Percentiles rank a stretch among this genome's conserved stretches.
phyloP scores from a whole-genome alignment of 2,329 filamentous ascomycete genomes.

The Ramularia collo-cygni region DNA sequence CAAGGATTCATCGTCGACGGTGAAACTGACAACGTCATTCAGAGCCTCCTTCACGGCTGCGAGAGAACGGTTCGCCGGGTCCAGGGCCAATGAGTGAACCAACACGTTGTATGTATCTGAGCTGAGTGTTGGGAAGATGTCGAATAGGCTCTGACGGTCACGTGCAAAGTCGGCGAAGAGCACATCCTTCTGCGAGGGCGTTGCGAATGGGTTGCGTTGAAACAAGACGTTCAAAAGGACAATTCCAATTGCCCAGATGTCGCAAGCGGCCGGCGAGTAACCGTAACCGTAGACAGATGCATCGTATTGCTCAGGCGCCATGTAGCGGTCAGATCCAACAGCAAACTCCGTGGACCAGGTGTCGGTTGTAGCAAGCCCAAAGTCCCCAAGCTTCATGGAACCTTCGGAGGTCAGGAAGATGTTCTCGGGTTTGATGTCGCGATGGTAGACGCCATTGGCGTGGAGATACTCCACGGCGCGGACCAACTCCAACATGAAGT shows the following conservation, averaged over 20 bases:
- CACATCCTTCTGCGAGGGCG: slow-evolving; percentile 81
- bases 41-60: slow-evolving; percentile 71
- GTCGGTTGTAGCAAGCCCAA: slow-evolving; percentile 84
- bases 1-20: slow-evolving; percentile 80
- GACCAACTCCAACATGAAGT: slow-evolving; percentile 93
- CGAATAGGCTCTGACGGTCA: slow-evolving; percentile 92
- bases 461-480: slow-evolving; percentile 88
- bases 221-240: slow-evolving; percentile 95
- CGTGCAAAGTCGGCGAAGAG: slow-evolving; percentile 88
- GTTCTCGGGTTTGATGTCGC: slow-evolving; percentile 99
- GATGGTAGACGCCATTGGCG: slow-evolving; percentile 83
- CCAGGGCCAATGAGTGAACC: slow-evolving; percentile 80
- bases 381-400: slow-evolving; percentile 92
- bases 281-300: slow-evolving; percentile 63
- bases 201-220: slow-evolving; percentile 91
- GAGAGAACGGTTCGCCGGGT: slow-evolving; percentile 82
- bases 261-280: slow-evolving; percentile 87
- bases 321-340: slow-evolving; percentile 96
- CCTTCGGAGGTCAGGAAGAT: slow-evolving; percentile 87
- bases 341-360: slow-evolving; percentile 87
- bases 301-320: slow-evolving; percentile 98
- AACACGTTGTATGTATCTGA: slow-evolving; percentile 96
- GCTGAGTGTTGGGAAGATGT: slow-evolving; percentile 97
- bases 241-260: slow-evolving; percentile 96
- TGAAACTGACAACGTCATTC: slow-evolving; percentile 77